A percentile compares a stretch with the other conserved stretches of the same genome.
These are phyloP conservation scores for Polyporus tsugae DNA, from an alignment of 1,284 basidiomycete species.

Conservation along the genomic window DNA sequence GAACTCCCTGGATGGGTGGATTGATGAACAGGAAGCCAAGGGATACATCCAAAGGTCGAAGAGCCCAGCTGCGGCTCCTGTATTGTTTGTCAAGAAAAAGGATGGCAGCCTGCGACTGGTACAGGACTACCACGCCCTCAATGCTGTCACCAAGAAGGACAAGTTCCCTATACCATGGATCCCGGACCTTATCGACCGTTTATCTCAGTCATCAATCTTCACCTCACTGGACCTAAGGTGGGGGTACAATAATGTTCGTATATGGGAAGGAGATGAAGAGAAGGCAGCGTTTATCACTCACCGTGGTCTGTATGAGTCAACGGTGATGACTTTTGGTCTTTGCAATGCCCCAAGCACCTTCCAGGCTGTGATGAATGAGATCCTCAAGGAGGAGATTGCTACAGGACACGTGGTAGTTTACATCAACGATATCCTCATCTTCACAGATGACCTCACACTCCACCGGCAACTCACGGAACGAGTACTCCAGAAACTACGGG, in stretches of 20 bases:
- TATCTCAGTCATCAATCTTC: slow-evolving; percentile 12
- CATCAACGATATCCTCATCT: slow-evolving; percentile 20
- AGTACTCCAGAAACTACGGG: slow-evolving; percentile 42
- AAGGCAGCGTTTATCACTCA: slow-evolving; percentile 25
- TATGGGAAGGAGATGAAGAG: slow-evolving; percentile 25
- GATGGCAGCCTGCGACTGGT: slow-evolving; percentile 33
- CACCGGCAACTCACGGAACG: slow-evolving; percentile 32
- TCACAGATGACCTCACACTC: slow-evolving; percentile 1
- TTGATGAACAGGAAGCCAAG: slow-evolving; percentile 9
- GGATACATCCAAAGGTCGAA: slow-evolving; percentile 11
- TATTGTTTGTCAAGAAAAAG: slow-evolving; percentile 52
- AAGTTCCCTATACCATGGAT: slow-evolving; percentile 18
- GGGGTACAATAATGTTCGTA: slow-evolving; percentile 22
- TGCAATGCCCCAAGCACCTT: slow-evolving; percentile 42
- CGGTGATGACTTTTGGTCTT: slow-evolving; percentile 44
- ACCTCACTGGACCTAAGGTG: slow-evolving; percentile 19
- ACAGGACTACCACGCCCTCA: slow-evolving; percentile 41
- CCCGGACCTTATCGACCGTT: slow-evolving; percentile 7
- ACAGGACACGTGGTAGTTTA: slow-evolving; percentile 16
- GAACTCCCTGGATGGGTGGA: slow-evolving; percentile 12
- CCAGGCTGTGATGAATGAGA: slow-evolving; percentile 27
- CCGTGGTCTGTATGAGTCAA: slow-evolving; percentile 37
- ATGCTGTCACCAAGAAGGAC: slow-evolving; percentile 39
- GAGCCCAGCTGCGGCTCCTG: slow-evolving; percentile 37
- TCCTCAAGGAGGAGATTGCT: slow-evolving; percentile 12